These are phyloP conservation scores for Coniochaeta hoffmannii DNA, from an alignment of 2,329 filamentous ascomycete genomes.

Conservation along the genomic window DNA sequence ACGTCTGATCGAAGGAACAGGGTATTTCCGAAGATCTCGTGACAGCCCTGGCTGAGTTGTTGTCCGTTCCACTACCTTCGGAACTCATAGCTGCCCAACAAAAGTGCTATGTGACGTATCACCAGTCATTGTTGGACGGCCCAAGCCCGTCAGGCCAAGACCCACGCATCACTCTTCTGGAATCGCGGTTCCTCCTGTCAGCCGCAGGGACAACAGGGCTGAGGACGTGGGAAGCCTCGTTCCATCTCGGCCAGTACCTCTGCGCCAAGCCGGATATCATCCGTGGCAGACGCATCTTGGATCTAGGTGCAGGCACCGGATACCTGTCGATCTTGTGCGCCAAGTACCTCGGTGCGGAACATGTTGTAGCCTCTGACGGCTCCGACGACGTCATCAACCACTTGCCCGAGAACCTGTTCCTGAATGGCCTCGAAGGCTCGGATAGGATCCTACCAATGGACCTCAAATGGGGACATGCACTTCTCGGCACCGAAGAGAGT, in stretches of 20 bases:
- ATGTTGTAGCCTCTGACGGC: slow-evolving; percentile 65
- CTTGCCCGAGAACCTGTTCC: slow-evolving; percentile 58
- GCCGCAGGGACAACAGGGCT: slow-evolving; percentile 67
- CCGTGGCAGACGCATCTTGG: slow-evolving; percentile 51
- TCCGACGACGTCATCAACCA: slow-evolving; percentile 64
- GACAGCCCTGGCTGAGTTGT: slow-evolving; percentile 55
- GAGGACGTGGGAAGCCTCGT: slow-evolving; percentile 73
- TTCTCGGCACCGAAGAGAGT: slow-evolving; percentile 50
- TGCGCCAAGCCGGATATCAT: slow-evolving; percentile 39
- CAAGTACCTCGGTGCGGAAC: slow-evolving; percentile 52
- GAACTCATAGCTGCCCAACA: slow-evolving; percentile 60
- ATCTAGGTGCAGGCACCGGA: slow-evolving; percentile 71
- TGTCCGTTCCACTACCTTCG: slow-evolving; percentile 56
- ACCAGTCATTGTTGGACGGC: slow-evolving; percentile 29
- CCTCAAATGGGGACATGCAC: slow-evolving; percentile 56
- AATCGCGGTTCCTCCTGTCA: slow-evolving; percentile 62
- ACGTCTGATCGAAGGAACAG: slow-evolving; percentile 35
- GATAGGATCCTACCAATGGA: slow-evolving; percentile 40
- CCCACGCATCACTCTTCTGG: slow-evolving; percentile 53
- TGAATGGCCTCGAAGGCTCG: slow-evolving; percentile 55
- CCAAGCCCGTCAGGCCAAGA: not conserved
- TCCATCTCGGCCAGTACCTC: slow-evolving; percentile 66
- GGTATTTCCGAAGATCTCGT: slow-evolving; percentile 79
- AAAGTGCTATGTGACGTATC: slow-evolving; percentile 70
- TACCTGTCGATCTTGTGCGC: slow-evolving; percentile 68